These are phyloP conservation scores for Mortierella antarctica DNA, from an alignment of 192 early-diverging fungal genomes.

Conservation along the genomic window DNA sequence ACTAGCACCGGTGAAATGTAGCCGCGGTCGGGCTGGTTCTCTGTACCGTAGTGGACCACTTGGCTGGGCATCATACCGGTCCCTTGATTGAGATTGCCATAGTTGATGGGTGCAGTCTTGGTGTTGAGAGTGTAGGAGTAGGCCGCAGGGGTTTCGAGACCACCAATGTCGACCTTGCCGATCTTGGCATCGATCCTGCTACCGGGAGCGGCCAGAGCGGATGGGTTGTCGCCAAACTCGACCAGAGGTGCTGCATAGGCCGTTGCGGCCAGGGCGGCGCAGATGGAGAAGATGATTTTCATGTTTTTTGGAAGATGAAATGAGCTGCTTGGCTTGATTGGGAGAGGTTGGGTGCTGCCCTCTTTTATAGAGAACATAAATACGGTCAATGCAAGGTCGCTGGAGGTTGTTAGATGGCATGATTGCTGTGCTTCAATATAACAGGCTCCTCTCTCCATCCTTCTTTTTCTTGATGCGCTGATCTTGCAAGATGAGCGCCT, in stretches of 20 bases:
- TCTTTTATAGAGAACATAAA: too few species aligned
- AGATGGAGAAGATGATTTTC: conserved; percentile 27
- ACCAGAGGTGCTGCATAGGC: conserved; percentile 18
- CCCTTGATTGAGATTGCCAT: conserved; percentile 43
- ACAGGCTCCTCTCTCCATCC: too few species aligned
- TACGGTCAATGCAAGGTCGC: too few species aligned
- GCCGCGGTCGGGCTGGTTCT: conserved; percentile 41
- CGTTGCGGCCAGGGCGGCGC: conserved; percentile 17
- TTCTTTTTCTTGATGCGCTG: too few species aligned
- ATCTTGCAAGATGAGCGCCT: too few species aligned
- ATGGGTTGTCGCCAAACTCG: conserved; percentile 1
- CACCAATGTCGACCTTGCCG: conserved; percentile 22
- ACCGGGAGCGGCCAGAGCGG: not conserved
- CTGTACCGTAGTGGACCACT: conserved; percentile 38
- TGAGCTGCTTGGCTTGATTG: not conserved
- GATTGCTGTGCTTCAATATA: too few species aligned
- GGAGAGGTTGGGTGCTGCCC: not conserved
- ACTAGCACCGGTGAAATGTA: conserved; percentile 29
- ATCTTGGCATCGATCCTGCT: conserved; percentile 15
- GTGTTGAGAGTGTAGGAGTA: conserved; percentile 33
- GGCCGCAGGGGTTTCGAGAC: conserved; percentile 18
- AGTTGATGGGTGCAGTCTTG: conserved; percentile 33
- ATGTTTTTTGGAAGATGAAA: conserved; percentile 5
- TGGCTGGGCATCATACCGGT: conserved; percentile 48
- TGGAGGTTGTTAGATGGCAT: too few species aligned